These are phyloP conservation scores for Ampelocalamus luodianensis DNA, from an alignment of 176 grass and related monocot genomes.

Conservation along the genomic window DNA sequence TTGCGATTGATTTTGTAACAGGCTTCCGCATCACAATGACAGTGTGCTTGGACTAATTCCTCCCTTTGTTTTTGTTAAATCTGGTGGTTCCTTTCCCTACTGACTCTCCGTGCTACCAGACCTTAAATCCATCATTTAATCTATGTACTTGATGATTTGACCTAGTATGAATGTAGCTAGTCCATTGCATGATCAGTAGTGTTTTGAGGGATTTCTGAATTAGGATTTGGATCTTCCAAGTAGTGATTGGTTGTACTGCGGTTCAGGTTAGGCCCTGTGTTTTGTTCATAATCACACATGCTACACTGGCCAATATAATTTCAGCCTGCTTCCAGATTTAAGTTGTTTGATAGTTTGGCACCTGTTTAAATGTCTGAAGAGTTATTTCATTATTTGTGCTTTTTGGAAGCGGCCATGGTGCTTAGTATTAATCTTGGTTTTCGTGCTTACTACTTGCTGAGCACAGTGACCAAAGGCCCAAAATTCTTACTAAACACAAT, in stretches of 20 bases:
- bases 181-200: not conserved
- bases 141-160: slow-evolving; percentile 8
- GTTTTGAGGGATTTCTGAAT: not conserved
- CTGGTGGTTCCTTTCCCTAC: not conserved
- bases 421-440: not conserved
- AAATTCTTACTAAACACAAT: not conserved
- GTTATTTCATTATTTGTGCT: not conserved
- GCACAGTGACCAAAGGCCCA: not conserved
- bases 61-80: not conserved
- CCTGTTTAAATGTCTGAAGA: slow-evolving; percentile 5
- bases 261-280: slow-evolving; percentile 4
- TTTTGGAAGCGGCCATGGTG: not conserved
- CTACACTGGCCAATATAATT: not conserved
- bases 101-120: not conserved
- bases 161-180: not conserved
- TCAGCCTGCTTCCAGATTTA: not conserved
- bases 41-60: not conserved
- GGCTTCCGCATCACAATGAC: not conserved
- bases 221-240: slow-evolving; percentile 1
- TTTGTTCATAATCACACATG: not conserved
- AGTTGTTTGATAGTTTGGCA: not conserved
- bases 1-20: not conserved
- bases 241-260: not conserved
- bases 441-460: not conserved
- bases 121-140: not conserved